Base-by-base conservation (phyloP, 164 flowering plant species). In the Piper longum region DNA sequence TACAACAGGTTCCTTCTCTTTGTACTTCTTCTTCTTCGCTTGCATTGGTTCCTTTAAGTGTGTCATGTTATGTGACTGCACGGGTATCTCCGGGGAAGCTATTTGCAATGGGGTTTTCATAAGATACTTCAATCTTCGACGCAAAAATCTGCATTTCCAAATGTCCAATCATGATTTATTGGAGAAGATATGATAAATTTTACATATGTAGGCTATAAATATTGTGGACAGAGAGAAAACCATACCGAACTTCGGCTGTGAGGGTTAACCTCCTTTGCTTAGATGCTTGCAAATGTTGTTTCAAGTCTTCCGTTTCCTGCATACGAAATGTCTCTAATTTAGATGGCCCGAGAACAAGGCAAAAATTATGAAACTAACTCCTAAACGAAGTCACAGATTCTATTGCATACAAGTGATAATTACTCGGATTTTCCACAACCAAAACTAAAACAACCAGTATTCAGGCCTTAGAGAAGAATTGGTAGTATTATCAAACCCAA, bases 241-340 rank as follows among this genome's bases (percentile, higher is more conserved):
- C 71, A 43, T 81, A 90, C 97, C 84, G 60, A 54, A 90, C 90
- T 90, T 90, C 97, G 43, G 89, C 87, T 48, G 69, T 40, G 14
- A 90, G 80, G 39, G 71, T 80, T 59, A 69, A 12, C 62, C 76
- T 84, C 71, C 70, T 80, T 67, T 73, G 75, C 55, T 81, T 81
- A 62, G 72, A 65, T 48, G 57, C 71, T 66, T 67, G 72, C 71
- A 90, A 71, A 66, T 71, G 80, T 72, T 45, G 76, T 72, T 69
- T 80, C 72, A 59, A 72, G 61, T 72, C 76, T 48, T 76, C 77
- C 2, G 79, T 78, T 66, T 87, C 97, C 97, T 89, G 84, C 26
- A 63, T 66, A 0, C 16, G 16, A 3, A 60, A 6, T 16, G 7
- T 6, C 8, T 39, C 4, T 13, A 18, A 45, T 11, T 41, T 13